Percentiles rank a stretch among this genome's conserved stretches.
These are phyloP conservation scores for Phytophthora europaea DNA, from an alignment of 352 stramenopile genomes.

Conservation along the genomic window DNA sequence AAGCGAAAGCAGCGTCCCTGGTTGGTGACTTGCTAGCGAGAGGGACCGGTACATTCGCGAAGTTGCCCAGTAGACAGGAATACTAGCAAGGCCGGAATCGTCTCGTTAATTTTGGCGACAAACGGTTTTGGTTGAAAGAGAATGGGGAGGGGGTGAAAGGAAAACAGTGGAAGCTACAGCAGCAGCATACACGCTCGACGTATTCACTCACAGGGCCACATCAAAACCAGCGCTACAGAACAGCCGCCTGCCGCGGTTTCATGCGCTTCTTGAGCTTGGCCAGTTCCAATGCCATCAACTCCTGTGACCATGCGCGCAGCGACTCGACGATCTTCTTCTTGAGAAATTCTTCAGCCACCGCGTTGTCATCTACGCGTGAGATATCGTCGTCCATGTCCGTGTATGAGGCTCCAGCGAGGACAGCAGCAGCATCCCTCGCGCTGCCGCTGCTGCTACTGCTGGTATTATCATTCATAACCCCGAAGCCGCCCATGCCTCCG, in stretches of 20 bases:
- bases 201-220: conserved; percentile 1
- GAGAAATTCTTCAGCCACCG: conserved; percentile 62
- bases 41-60: neutral
- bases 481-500: conserved; percentile 34
- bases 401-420: conserved; percentile 41
- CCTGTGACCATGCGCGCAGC: conserved; percentile 74
- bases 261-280: conserved; percentile 77
- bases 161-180: conserved; percentile 17
- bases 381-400: conserved; percentile 46
- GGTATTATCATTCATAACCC: conserved; percentile 21
- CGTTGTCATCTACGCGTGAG: conserved; percentile 42
- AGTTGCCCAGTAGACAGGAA: neutral
- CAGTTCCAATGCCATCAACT: conserved; percentile 75
- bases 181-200: conserved; percentile 6
- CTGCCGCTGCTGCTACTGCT: conserved; percentile 31
- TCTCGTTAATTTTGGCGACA: neutral
- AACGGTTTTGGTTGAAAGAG: neutral
- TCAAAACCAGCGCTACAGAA: conserved; percentile 41
- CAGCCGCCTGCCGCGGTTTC: conserved; percentile 67
- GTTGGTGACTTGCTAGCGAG: neutral
- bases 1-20: neutral
- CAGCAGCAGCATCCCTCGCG: conserved; percentile 21
- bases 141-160: neutral
- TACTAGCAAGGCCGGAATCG: neutral
- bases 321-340: conserved; percentile 86